Conservation (phyloP, 2,329 filamentous ascomycete genomes). For the Amphichorda felina region DNA sequence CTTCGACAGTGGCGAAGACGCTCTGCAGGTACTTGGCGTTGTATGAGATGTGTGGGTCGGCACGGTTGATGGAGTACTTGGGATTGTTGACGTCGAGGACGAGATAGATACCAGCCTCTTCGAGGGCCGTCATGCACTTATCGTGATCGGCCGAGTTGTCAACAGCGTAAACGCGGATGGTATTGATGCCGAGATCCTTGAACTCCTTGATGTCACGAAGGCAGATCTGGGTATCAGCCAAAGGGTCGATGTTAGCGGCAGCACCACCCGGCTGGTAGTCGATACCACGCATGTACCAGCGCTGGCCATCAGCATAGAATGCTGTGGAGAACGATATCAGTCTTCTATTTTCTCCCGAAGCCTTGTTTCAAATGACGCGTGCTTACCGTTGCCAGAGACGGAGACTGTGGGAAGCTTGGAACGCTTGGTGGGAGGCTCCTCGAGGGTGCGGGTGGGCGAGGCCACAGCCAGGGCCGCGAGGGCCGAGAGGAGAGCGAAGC, state of each 20-base stretch:
- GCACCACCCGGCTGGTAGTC: conserved; percentile 54
- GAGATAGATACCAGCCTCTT: conserved; percentile 81
- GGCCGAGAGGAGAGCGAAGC: conserved; percentile 30
- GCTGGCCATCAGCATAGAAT: conserved; percentile 38
- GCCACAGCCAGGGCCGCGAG: conserved; percentile 34
- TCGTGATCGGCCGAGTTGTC: conserved; percentile 79
- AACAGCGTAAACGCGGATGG: conserved; percentile 82
- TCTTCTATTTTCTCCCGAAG: conserved; percentile 7
- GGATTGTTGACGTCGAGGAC: conserved; percentile 88
- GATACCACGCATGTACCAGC: conserved; percentile 49
- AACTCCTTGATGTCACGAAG: conserved; percentile 72
- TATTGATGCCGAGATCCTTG: conserved; percentile 80
- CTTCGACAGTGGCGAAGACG: conserved; percentile 80
- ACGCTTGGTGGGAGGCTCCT: conserved; percentile 36
- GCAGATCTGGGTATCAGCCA: conserved; percentile 60
- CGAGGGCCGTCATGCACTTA: conserved; percentile 71
- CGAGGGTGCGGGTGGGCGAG: conserved; percentile 36
- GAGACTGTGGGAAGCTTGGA: conserved; percentile 36
- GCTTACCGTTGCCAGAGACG: conserved; percentile 45
- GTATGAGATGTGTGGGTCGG: conserved; percentile 67
- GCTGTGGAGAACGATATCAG: conserved; percentile 20
- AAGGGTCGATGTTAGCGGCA: conserved; percentile 52
- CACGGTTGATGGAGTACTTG: conserved; percentile 76
- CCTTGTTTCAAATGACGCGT: background rate
- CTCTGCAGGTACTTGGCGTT: conserved; percentile 75